These are phyloP conservation scores for Chernovozyma aurita DNA, from an alignment of 1,139 yeast genomes.

Conservation along the genomic window DNA sequence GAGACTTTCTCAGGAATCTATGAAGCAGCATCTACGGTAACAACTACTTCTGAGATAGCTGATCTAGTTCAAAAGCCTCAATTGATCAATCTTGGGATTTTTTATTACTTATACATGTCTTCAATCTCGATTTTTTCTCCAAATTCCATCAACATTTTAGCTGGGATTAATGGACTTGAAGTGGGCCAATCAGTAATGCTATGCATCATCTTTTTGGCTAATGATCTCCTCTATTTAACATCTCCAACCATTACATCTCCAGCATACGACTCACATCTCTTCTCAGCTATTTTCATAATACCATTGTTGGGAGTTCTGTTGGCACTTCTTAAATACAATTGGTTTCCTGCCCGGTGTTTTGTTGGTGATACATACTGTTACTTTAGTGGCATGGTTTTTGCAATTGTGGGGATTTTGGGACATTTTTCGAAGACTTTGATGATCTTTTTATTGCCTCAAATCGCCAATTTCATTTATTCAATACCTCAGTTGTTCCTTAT, in stretches of 20 bases:
- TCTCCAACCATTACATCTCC: conserved; percentile 39
- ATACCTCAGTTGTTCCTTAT: conserved; percentile 83
- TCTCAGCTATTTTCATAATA: conserved; percentile 71
- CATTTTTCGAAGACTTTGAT: conserved; percentile 92
- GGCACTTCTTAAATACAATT: conserved; percentile 72
- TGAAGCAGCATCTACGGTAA: not conserved
- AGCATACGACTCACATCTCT: conserved; percentile 77
- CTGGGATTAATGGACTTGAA: conserved; percentile 94
- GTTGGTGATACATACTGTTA: conserved; percentile 98
- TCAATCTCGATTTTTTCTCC: conserved; percentile 91
- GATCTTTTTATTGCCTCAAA: conserved; percentile 84
- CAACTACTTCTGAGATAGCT: not conserved
- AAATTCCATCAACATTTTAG: conserved; percentile 91
- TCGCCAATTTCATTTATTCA: conserved; percentile 81
- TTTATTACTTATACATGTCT: conserved; percentile 87
- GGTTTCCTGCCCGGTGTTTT: conserved; percentile 89
- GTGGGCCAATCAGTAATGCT: conserved; percentile 90
- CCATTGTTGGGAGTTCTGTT: conserved; percentile 87
- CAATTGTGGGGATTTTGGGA: conserved; percentile 92
- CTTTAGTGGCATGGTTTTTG: conserved; percentile 98
- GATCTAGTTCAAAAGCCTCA: conserved; percentile 21
- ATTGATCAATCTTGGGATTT: conserved; percentile 68
- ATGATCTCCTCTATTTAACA: conserved; percentile 70
- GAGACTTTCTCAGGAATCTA: not conserved
- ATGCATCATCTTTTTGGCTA: conserved; percentile 63